Evolutionary conservation across 176 grass and related monocot species (phyloP).

Genomic region (Zea luxurians): DNA sequence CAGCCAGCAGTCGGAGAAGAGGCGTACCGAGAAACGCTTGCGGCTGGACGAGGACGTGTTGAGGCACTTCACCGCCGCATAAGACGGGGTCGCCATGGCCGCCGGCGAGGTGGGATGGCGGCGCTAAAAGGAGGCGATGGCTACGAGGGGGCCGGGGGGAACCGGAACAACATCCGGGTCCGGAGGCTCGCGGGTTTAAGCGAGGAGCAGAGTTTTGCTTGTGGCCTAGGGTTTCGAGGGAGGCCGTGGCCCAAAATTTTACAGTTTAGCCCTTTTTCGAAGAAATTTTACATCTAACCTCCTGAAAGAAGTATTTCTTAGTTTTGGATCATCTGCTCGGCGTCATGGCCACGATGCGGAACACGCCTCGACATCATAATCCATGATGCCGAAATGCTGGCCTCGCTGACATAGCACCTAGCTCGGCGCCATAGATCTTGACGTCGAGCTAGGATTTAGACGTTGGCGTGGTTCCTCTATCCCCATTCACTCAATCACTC

Average conservation of each 20-base stretch:
- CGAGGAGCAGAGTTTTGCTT: background rate
- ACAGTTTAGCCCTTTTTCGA: too few relatives aligned
- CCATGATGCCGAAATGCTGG: too few relatives aligned
- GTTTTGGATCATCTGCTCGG: too few relatives aligned
- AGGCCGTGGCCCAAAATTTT: background rate
- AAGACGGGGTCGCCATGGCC: slow-evolving; percentile 61
- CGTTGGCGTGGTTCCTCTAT: too few relatives aligned
- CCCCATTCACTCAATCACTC: too few relatives aligned
- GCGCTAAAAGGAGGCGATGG: background rate
- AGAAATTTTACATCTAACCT: too few relatives aligned
- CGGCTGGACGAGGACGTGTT: slow-evolving; percentile 64
- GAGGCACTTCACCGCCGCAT: slow-evolving; percentile 72
- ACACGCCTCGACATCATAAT: too few relatives aligned
- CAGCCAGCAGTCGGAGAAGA: background rate
- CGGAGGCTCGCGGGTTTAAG: slow-evolving; percentile 49
- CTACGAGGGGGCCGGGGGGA: background rate
- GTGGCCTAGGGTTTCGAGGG: slow-evolving; percentile 42
- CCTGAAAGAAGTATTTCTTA: too few relatives aligned
- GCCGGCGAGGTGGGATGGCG: background rate
- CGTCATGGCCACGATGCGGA: too few relatives aligned
- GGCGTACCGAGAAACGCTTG: slow-evolving; percentile 77
- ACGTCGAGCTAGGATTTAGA: too few relatives aligned
- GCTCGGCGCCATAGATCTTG: too few relatives aligned
- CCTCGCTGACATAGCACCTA: too few relatives aligned
- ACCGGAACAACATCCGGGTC: background rate